Base-by-base conservation (phyloP, 2,329 filamentous ascomycete species). In the Alternaria sp. region DNA sequence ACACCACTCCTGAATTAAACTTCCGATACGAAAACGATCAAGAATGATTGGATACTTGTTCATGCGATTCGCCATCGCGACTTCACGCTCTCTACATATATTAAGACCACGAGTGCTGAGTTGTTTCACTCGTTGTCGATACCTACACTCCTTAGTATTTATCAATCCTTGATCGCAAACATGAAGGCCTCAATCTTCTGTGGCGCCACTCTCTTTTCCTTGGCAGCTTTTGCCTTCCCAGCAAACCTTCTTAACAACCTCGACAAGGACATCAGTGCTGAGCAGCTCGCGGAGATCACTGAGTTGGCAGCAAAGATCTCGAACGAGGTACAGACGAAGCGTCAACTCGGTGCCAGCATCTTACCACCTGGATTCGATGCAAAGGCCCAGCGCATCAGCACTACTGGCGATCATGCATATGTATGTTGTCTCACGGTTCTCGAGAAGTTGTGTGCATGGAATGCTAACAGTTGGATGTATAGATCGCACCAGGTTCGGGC, bases 401-500 rank as follows among this genome's bases (percentile, higher is more conserved):
- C 44, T 2, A 48, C 44, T 30, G 44, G 44, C 20, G 28, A 48
- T 1, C 44, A 48, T 28, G 11, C 18, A 32, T 48, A 48, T 22
- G 44, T 48, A 48, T 30, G 44, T 34, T 11, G 18, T 16, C 12
- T 34, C 7, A 18, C 7, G n/a, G 28, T n/a, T 28, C 2, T 36
- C 18, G 32, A 26, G 28, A n/a, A 1, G 28, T 48, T 22, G 8
- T 12, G 30, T 34, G 18, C 18, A 34, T 34, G 18, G 30, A 48
- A 14, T 34, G 18, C 44, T 48, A 34, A 48, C 28, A 22, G 16
- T 11, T 20, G n/a, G n/a, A 48, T 32, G 12, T 2, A 48, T 32
- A 48, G 44, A 48, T 34, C 20, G 28, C 28, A 34, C 51, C 51
- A 3, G 39, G 32, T 57, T 44, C 11, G 7, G 49, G 62, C 12